Evolutionary conservation across 495 filamentous ascomycete species (phyloP), one percentile per base, ranked within the genome.

Genomic region (Filosporella fistucella): DNA sequence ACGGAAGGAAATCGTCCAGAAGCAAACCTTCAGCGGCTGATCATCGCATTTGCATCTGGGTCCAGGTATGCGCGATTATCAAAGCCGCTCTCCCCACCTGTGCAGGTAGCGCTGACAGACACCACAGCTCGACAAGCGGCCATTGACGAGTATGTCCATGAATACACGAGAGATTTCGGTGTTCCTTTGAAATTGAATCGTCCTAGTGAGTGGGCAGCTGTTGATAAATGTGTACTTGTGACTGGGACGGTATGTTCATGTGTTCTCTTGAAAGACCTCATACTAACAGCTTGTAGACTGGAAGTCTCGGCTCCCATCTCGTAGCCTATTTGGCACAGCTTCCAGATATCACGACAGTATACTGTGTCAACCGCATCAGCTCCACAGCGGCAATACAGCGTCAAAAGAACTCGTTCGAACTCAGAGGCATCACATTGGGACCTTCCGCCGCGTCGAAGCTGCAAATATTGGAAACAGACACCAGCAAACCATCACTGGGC

Each of bases 261-360:
- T n/a, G n/a, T n/a, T n/a, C n/a, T n/a, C n/a, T n/a, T n/a, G n/a
- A n/a, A n/a, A n/a, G n/a, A n/a, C n/a, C n/a, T n/a, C n/a, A n/a
- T n/a, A n/a, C n/a, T n/a, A n/a, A n/a, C n/a, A n/a, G n/a, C n/a
- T n/a, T n/a, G n/a, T n/a, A n/a, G n/a, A 78, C 76, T 0, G 75
- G 75, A 0, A 72, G 71, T 46, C 35, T 78, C 7, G 75, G 75
- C 6, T 61, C 61, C 14, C 71, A 78, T 49, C 47, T 78, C 0
- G 66, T 71, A 10, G 62, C 62, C 1, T 38, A 66, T 12, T 38
- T 75, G 6, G 64, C 67, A n/a, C 21, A 50, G 6, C 47, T 56
- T 8, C 55, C 58, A 1, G 26, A 59, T 4, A 68, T 80, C 0
- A 32, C 60, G 8, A 47, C 11, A 3, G 56, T 75, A 0, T 49